phyloP scores from a whole-genome alignment of 2,329 filamentous ascomycete genomes.

The Xylariaceae sp. region DNA sequence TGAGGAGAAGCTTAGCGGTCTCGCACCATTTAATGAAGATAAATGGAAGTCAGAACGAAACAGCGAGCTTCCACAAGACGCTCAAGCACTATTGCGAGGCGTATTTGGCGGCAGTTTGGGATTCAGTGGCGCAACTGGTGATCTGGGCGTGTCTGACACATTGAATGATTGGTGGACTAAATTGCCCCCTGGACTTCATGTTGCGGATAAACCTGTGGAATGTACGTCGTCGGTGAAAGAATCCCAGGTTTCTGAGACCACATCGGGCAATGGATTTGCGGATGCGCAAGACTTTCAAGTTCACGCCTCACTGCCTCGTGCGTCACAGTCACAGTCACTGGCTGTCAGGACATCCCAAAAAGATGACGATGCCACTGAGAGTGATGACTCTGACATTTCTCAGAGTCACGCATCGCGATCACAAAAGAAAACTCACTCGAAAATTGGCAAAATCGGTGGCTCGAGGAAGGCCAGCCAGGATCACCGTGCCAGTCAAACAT shows the following conservation, averaged over 20 bases:
- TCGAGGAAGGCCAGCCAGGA: slow-evolving; percentile 11
- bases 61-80: slow-evolving; percentile 29
- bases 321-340: slow-evolving; percentile 28
- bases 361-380: slow-evolving; percentile 17
- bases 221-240: slow-evolving; percentile 8
- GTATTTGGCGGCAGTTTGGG: slow-evolving; percentile 37
- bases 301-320: slow-evolving; percentile 43
- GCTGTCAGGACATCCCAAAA: neutral
- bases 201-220: slow-evolving; percentile 20
- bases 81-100: slow-evolving; percentile 35
- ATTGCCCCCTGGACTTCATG: slow-evolving; percentile 31
- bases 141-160: slow-evolving; percentile 32
- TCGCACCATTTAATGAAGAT: slow-evolving; percentile 43
- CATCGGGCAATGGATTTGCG: slow-evolving; percentile 26
- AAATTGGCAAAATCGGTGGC: slow-evolving; percentile 23
- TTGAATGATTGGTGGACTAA: slow-evolving; percentile 48
- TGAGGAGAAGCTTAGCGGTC: slow-evolving; percentile 46
- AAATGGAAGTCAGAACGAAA: slow-evolving; percentile 35
- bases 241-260: slow-evolving; percentile 16
- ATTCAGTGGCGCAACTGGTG: slow-evolving; percentile 30
- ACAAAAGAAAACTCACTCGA: slow-evolving; percentile 15
- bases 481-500: slow-evolving; percentile 23
- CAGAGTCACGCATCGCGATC: slow-evolving; percentile 17
- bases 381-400: slow-evolving; percentile 23
- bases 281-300: slow-evolving; percentile 50